A percentile compares a stretch with the other conserved stretches of the same genome.
Evolutionary conservation across 257 asterid species (phyloP).

Genomic region (Anisodus acutangulus): DNA sequence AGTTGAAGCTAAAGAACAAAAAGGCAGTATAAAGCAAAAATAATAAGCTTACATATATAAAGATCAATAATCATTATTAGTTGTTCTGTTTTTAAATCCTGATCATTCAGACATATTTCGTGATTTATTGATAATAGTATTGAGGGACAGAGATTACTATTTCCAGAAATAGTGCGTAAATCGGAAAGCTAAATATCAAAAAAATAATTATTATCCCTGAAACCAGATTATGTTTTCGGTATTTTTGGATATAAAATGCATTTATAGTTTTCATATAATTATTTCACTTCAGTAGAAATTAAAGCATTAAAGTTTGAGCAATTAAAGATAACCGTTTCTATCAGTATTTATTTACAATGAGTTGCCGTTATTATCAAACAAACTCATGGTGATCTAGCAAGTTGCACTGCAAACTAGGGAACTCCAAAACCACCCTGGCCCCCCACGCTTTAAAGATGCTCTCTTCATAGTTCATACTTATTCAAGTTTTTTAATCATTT

Average conservation of each 20-base stretch:
- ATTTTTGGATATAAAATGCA: background rate
- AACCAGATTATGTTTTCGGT: background rate
- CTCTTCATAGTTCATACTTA: background rate
- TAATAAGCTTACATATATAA: background rate
- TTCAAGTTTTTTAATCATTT: background rate
- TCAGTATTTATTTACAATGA: background rate
- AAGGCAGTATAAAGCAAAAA: conserved; percentile 9
- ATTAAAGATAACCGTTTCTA: background rate
- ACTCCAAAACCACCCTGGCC: background rate
- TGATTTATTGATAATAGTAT: too few relatives aligned
- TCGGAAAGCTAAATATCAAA: too few relatives aligned
- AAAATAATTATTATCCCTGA: background rate
- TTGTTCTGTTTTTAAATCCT: too few relatives aligned
- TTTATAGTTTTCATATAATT: background rate
- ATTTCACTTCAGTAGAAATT: background rate
- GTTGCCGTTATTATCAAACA: conserved; percentile 22
- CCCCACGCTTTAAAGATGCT: background rate
- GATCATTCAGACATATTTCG: too few relatives aligned
- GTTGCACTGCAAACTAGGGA: conserved; percentile 8
- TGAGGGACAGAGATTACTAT: too few relatives aligned
- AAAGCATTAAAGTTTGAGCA: background rate
- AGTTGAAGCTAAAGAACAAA: background rate
- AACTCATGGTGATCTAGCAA: conserved; percentile 16
- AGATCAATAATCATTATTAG: background rate
- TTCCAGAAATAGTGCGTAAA: too few relatives aligned